Conservation (phyloP, 2,329 filamentous ascomycete species). For the Huntiella bhutanensis region DNA sequence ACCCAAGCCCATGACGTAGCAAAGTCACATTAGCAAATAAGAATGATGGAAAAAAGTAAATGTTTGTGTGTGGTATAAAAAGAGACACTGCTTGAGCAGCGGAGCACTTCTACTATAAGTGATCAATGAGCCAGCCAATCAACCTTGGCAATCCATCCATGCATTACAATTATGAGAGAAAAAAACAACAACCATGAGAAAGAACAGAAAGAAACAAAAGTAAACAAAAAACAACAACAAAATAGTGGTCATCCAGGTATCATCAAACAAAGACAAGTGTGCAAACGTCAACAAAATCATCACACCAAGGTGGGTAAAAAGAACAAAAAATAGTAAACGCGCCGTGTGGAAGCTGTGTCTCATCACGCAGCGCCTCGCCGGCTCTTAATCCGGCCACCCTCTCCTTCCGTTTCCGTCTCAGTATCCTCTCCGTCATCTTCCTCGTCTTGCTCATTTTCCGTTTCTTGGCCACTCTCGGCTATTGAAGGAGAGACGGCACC, state of each 20-base stretch:
- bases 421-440: constrained; percentile 15
- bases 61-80: neutral
- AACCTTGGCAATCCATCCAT: too few species aligned
- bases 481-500: constrained; percentile 7
- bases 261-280: constrained; percentile 1
- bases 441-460: constrained; percentile 16
- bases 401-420: constrained; percentile 8
- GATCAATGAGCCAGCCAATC: too few species aligned
- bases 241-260: constrained; percentile 4
- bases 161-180: too few species aligned
- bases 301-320: neutral
- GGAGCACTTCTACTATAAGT: too few species aligned
- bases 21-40: too few species aligned
- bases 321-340: constrained; percentile 1
- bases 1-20: too few species aligned
- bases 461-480: constrained; percentile 6
- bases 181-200: neutral
- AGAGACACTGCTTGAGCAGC: neutral
- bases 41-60: too few species aligned
- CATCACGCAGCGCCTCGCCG: neutral
- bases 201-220: neutral
- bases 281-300: neutral
- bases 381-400: neutral
- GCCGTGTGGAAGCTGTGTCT: neutral
- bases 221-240: neutral